phyloP scores from a whole-genome alignment of 1,284 basidiomycete species.

The Agaricales sp. region DNA sequence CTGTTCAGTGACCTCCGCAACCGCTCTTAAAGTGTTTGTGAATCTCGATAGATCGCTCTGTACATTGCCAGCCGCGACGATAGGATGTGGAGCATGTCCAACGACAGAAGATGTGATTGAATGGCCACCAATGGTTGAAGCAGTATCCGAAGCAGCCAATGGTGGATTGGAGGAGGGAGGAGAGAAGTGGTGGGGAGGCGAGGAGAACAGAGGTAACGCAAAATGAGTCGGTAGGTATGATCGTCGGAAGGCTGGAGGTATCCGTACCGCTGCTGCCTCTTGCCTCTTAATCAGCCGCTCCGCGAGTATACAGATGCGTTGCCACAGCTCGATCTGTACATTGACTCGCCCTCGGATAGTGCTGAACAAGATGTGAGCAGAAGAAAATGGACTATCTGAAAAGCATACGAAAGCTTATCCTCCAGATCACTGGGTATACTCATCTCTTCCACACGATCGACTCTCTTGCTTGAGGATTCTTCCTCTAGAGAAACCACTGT shows the following conservation, averaged over 20 bases:
- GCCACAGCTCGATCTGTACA: conserved; percentile 81
- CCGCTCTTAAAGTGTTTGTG: conserved; percentile 71
- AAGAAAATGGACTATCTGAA: conserved; percentile 4
- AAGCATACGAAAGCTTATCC: conserved; percentile 68
- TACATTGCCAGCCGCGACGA: conserved; percentile 18
- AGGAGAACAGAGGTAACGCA: conserved; percentile 31
- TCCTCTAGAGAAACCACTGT: conserved; percentile 69
- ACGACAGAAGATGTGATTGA: conserved; percentile 7
- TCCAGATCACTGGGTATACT: conserved; percentile 85
- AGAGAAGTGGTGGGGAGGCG: conserved; percentile 15
- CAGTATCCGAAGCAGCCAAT: conserved; percentile 6
- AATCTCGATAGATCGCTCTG: conserved; percentile 78
- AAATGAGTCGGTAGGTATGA: conserved; percentile 59
- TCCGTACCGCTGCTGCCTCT: conserved; percentile 80
- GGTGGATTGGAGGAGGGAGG: conserved; percentile 16
- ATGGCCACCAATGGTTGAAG: conserved; percentile 1
- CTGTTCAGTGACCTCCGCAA: conserved; percentile 65
- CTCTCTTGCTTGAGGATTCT: conserved; percentile 72
- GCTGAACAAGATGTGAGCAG: conserved; percentile 32
- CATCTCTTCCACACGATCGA: conserved; percentile 84
- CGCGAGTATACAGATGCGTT: conserved; percentile 74
- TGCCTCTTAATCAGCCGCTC: conserved; percentile 81
- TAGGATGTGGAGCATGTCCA: conserved; percentile 14
- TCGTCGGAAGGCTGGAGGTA: conserved; percentile 52
- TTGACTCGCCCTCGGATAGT: conserved; percentile 62